Evolutionary conservation across 257 asterid genomes (phyloP).

Genomic region (Osmanthus fragrans): DNA sequence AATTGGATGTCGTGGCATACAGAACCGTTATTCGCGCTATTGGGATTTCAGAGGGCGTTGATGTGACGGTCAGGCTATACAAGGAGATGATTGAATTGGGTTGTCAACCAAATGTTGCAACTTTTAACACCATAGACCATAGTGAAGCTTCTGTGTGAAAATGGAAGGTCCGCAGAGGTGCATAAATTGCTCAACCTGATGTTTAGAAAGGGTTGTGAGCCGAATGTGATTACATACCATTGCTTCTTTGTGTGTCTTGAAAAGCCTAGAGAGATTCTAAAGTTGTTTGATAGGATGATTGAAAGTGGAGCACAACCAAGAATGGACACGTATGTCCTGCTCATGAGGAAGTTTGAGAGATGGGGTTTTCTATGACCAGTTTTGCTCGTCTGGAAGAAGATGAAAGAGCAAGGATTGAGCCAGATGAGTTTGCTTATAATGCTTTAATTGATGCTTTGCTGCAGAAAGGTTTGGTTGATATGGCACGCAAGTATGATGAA

Average conservation of each 20-base stretch:
- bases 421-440: slow-evolving; percentile 80
- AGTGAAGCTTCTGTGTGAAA: slow-evolving; percentile 66
- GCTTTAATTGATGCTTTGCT: slow-evolving; percentile 83
- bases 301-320: slow-evolving; percentile 67
- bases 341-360: slow-evolving; percentile 89
- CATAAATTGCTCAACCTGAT: no score
- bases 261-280: slow-evolving; percentile 74
- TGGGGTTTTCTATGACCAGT: slow-evolving; percentile 96
- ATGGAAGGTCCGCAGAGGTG: no score
- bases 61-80: slow-evolving; percentile 62
- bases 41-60: slow-evolving; percentile 81
- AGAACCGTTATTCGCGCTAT: no score
- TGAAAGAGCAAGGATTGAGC: slow-evolving; percentile 75
- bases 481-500: slow-evolving; percentile 75
- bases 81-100: slow-evolving; percentile 78
- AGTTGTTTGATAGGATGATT: slow-evolving; percentile 70
- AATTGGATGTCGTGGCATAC: no score
- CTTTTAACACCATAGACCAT: slow-evolving; percentile 76
- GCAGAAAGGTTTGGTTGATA: slow-evolving; percentile 78
- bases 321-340: slow-evolving; percentile 87
- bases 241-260: slow-evolving; percentile 68
- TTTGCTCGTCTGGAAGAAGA: slow-evolving; percentile 64
- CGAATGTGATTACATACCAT: no score
- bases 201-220: no score
- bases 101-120: slow-evolving; percentile 65